Evolutionary conservation across 2,329 filamentous ascomycete species (phyloP), one percentile per base, ranked within the genome.

Genomic region (Graphilbum fragrans): DNA sequence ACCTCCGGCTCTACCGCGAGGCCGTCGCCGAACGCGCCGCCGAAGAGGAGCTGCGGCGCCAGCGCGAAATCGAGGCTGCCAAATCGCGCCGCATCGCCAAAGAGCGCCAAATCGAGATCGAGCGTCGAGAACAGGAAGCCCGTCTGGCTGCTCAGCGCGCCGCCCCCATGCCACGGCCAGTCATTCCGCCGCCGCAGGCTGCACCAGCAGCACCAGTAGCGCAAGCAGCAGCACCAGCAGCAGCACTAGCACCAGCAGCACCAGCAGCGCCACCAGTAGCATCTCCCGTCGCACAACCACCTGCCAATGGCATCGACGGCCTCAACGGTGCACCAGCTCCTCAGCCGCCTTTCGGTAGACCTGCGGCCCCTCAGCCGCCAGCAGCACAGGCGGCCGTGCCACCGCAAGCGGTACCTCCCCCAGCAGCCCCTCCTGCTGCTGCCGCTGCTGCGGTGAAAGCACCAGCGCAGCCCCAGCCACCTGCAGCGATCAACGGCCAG

Each of bases 81-180:
- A 52, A 55, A 23, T 50, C 52, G 35, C 50, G 49, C 31, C 48
- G 47, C 18, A 54, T 51, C 21, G 45, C 46, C 21, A 41, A 45
- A 11, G 49, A 50, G 31, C 48, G 48, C 2, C 43, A 51, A 18
- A 38, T 47, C 12, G 48, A 51, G 43, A 49, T 47, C 21, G 47
- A 51, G 34, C 48, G 48, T 38, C 27, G 48, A 14, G 49, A 52
- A 33, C 56, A 60, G 39, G 53, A 59, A 39, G 54, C 56, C 21
- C 50, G 53, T 16, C 53, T 60, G 21, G 53, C 57, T 17, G 55
- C 51, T 6, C 54, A 61, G 23, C 55, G 54, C 43, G 53, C 53
- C 4, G 55, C 55, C 29, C 53, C 55, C 40, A 46, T 60, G 6
- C 50, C 51, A 2, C 48, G 49, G 35, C 50, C 48, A 1, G 38